Conservation (phyloP, 108 stramenopile species). For the Cyclotella sp. region DNA sequence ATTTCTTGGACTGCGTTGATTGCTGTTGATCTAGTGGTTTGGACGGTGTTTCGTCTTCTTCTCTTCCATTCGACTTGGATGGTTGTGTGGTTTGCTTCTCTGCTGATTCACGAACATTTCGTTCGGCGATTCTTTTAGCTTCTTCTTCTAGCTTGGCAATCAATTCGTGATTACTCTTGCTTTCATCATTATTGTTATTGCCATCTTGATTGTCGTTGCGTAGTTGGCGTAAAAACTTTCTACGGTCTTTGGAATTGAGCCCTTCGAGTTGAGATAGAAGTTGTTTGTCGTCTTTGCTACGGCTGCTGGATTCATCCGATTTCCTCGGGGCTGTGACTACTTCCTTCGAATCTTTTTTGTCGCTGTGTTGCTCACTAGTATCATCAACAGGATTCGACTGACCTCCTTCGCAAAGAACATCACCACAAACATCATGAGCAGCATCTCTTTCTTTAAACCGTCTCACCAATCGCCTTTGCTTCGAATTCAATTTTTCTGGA, state of each 20-base stretch:
- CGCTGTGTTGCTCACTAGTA: constrained; percentile 1
- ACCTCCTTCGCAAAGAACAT: background rate
- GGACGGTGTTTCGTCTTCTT: constrained; percentile 19
- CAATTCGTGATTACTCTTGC: constrained; percentile 7
- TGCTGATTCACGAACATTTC: constrained; percentile 27
- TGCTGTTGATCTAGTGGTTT: constrained; percentile 7
- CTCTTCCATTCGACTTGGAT: constrained; percentile 21
- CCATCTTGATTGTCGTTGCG: constrained; percentile 14
- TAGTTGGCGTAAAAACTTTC: constrained; percentile 52
- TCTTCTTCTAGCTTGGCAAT: constrained; percentile 46
- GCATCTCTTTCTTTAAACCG: constrained; percentile 64
- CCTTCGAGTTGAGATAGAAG: constrained; percentile 58
- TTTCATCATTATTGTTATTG: constrained; percentile 2
- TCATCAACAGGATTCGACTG: constrained; percentile 4
- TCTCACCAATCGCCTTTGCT: constrained; percentile 77
- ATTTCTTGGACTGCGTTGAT: constrained; percentile 44
- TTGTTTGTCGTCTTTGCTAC: constrained; percentile 25
- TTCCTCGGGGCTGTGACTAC: background rate
- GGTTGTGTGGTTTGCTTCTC: constrained; percentile 31
- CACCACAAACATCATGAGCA: constrained; percentile 14
- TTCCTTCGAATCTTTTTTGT: constrained; percentile 12
- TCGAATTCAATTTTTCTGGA: constrained; percentile 72
- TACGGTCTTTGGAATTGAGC: constrained; percentile 76
- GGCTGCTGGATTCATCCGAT: background rate
- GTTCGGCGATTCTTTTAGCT: constrained; percentile 39